Conservation (phyloP, 371 early-diverging fungal genomes). For the Nematocida major region DNA sequence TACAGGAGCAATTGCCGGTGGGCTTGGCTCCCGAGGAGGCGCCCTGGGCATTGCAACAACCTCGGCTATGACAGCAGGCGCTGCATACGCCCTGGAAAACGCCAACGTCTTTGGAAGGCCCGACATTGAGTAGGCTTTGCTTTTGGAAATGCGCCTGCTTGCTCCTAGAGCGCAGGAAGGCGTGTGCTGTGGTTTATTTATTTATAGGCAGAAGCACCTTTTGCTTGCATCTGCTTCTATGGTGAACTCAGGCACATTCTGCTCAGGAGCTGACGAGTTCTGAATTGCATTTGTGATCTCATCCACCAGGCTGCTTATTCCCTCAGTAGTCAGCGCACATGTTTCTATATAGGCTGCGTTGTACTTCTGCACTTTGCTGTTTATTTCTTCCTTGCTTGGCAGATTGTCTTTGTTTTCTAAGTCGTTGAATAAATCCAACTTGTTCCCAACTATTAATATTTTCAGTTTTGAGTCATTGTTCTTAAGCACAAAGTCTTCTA, state of each 20-base stretch:
- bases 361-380: conserved; percentile 54
- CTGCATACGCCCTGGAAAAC: conserved; percentile 16
- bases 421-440: conserved; percentile 84
- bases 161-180: not conserved
- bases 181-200: not conserved
- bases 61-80: not conserved
- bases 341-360: conserved; percentile 59
- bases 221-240: conserved; percentile 19
- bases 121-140: not conserved
- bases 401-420: not conserved
- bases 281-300: conserved; percentile 57
- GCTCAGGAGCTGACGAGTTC: conserved; percentile 27
- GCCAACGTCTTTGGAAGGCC: not conserved
- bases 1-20: conserved; percentile 9
- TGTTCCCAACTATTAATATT: conserved; percentile 96
- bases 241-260: conserved; percentile 28
- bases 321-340: conserved; percentile 58
- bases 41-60: not conserved
- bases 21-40: not conserved
- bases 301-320: conserved; percentile 54
- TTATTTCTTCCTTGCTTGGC: conserved; percentile 31
- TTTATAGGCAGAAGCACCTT: conserved; percentile 44
- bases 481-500: conserved; percentile 88
- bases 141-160: not conserved
- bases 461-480: conserved; percentile 79